Conservation (phyloP, 495 filamentous ascomycete species). For the Antarctomyces pellizariae region DNA sequence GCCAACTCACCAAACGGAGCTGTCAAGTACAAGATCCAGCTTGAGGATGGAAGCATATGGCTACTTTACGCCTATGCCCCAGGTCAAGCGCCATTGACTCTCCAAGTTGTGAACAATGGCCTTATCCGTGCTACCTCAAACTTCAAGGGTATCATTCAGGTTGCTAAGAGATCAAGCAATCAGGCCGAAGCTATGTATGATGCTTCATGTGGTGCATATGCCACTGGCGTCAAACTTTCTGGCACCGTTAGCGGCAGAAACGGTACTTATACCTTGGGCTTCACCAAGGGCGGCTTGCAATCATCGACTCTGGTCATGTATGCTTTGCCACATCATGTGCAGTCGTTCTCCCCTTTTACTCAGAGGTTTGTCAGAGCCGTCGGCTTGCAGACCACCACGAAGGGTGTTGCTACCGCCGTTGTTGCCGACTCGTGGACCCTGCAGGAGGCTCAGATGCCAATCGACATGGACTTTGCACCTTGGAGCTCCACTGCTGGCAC, state of each 20-base stretch:
- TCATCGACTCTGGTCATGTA: constrained; percentile 51
- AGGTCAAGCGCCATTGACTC: constrained; percentile 18
- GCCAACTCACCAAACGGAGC: constrained; percentile 33
- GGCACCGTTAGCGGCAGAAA: constrained; percentile 31
- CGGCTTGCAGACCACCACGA: constrained; percentile 60
- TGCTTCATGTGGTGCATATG: constrained; percentile 48
- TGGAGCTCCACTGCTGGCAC: constrained; percentile 37
- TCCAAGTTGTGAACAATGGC: constrained; percentile 23
- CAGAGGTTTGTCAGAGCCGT: constrained; percentile 27
- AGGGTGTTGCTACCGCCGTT: constrained; percentile 55
- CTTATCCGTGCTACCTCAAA: constrained; percentile 18
- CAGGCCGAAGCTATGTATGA: constrained; percentile 50
- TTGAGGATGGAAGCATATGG: constrained; percentile 59
- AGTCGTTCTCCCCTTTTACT: constrained; percentile 44
- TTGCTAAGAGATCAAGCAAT: constrained; percentile 65
- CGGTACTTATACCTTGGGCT: constrained; percentile 53
- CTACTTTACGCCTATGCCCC: constrained; percentile 50
- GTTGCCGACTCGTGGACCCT: constrained; percentile 59
- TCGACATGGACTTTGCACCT: constrained; percentile 47
- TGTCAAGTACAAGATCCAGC: constrained; percentile 50
- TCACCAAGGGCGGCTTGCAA: constrained; percentile 38
- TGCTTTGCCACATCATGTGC: constrained; percentile 67
- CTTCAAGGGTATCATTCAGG: constrained; percentile 51
- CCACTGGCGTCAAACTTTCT: constrained; percentile 33
- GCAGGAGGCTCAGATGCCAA: constrained; percentile 47